Conservation (phyloP, 208 protist species). For the Naegleria fowleri region DNA sequence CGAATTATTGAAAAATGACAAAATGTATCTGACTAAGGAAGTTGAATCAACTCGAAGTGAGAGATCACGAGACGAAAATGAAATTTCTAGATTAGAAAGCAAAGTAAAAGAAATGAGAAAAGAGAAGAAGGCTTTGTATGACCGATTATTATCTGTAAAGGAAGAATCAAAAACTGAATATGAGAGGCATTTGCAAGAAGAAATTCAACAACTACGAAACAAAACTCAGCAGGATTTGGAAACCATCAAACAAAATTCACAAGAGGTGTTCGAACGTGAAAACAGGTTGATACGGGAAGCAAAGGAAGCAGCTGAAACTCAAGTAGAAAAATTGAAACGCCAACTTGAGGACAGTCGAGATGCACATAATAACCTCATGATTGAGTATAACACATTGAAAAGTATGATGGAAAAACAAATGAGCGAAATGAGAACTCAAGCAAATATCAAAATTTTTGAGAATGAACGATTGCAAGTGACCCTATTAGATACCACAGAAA, state of each 20-base stretch:
- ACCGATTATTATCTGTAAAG: not conserved
- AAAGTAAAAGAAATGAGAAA: not conserved
- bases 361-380: not conserved
- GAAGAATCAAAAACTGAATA: conserved; percentile 9
- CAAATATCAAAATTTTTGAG: conserved; percentile 6
- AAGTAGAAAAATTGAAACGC: not conserved
- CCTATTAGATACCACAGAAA: not conserved
- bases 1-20: conserved; percentile 19
- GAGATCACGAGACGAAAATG: not conserved
- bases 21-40: conserved; percentile 13
- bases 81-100: not conserved
- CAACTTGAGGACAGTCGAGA: not conserved
- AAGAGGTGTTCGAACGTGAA: conserved; percentile 16
- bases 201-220: not conserved
- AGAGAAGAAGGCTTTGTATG: not conserved
- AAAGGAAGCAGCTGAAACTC: not conserved
- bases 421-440: not conserved
- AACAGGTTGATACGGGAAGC: not conserved
- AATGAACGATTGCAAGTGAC: not conserved
- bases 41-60: not conserved
- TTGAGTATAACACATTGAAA: not conserved
- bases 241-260: not conserved
- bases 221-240: conserved; percentile 7
- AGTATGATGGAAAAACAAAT: conserved; percentile 15
- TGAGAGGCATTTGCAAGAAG: not conserved